Evolutionary conservation across 768 basidiomycete species (phyloP).

Genomic region (Lactarius quietus): DNA sequence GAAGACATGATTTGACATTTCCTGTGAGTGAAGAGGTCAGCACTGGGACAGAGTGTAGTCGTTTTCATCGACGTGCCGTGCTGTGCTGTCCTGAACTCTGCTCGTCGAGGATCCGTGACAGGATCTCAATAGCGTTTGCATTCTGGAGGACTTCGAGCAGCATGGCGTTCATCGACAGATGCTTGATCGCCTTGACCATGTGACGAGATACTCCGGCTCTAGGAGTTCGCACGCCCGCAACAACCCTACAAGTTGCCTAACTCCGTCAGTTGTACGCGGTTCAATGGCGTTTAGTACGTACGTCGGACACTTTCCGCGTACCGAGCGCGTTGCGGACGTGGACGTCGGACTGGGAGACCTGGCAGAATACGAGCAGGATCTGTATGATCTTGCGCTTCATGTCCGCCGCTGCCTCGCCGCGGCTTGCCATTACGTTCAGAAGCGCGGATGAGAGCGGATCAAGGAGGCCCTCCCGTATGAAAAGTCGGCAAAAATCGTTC

Average conservation of each 20-base stretch:
- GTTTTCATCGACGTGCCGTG: conserved; percentile 51
- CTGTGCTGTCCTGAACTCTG: conserved; percentile 74
- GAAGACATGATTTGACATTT: conserved; percentile 96
- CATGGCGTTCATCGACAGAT: conserved; percentile 89
- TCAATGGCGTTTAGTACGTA: conserved; percentile 41
- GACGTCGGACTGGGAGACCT: conserved; percentile 93
- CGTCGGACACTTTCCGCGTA: conserved; percentile 85
- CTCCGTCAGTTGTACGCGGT: conserved; percentile 1
- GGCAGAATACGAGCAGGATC: conserved; percentile 87
- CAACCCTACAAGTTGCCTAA: conserved; percentile 52
- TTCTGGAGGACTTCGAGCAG: conserved; percentile 93
- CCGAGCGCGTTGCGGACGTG: conserved; percentile 92
- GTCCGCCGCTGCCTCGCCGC: conserved; percentile 58
- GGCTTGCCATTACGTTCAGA: conserved; percentile 79
- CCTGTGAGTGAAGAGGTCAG: conserved; percentile 44
- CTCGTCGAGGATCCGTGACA: conserved; percentile 82
- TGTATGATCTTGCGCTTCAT: conserved; percentile 89
- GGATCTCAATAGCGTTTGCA: conserved; percentile 88
- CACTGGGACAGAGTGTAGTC: not conserved
- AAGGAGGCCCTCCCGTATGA: conserved; percentile 91
- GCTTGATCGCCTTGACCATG: conserved; percentile 93
- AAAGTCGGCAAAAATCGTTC: conserved; percentile 98
- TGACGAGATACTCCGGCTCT: conserved; percentile 86
- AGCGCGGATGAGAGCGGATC: conserved; percentile 91
- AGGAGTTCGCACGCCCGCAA: conserved; percentile 84